Percentiles rank a stretch among this genome's conserved stretches.
Evolutionary conservation across 2,329 filamentous ascomycete species (phyloP).

Genomic region (Leptographium procerum): DNA sequence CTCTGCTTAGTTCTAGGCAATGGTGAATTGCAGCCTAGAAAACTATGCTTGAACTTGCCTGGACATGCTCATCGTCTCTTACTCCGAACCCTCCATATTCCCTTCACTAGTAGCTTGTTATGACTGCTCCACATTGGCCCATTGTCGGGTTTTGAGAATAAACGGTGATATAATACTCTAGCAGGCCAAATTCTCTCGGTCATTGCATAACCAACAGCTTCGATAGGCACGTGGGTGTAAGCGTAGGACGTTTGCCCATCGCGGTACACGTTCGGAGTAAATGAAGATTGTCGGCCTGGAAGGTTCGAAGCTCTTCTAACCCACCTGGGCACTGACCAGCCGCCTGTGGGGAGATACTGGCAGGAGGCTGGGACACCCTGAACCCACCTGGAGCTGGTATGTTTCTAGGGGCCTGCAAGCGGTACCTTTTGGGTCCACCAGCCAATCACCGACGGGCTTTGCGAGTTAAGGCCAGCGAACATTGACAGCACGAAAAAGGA

Average conservation of each 20-base stretch:
- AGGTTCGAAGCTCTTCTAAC: constrained; percentile 13
- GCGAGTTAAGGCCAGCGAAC: constrained; percentile 5
- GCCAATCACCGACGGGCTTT: constrained; percentile 3
- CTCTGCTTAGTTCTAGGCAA: too few species aligned
- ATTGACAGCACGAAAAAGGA: constrained; percentile 14
- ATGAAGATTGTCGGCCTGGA: constrained; percentile 1
- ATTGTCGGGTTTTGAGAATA: too few species aligned
- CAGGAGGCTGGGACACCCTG: constrained; percentile 9
- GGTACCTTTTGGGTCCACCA: background rate
- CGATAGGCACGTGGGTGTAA: too few species aligned
- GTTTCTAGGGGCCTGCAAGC: background rate
- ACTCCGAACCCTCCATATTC: background rate
- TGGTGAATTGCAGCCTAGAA: too few species aligned
- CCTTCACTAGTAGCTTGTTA: background rate
- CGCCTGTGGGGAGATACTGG: constrained; percentile 4
- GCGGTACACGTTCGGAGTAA: too few species aligned
- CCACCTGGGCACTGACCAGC: constrained; percentile 1
- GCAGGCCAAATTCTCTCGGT: too few species aligned
- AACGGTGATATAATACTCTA: too few species aligned
- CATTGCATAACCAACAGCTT: too few species aligned
- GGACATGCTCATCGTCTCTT: background rate
- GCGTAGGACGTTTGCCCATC: too few species aligned
- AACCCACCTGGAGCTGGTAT: background rate
- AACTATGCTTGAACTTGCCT: background rate
- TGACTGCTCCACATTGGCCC: background rate